phyloP scores from a whole-genome alignment of 1,284 basidiomycete genomes.

The Flammula alnicola region DNA sequence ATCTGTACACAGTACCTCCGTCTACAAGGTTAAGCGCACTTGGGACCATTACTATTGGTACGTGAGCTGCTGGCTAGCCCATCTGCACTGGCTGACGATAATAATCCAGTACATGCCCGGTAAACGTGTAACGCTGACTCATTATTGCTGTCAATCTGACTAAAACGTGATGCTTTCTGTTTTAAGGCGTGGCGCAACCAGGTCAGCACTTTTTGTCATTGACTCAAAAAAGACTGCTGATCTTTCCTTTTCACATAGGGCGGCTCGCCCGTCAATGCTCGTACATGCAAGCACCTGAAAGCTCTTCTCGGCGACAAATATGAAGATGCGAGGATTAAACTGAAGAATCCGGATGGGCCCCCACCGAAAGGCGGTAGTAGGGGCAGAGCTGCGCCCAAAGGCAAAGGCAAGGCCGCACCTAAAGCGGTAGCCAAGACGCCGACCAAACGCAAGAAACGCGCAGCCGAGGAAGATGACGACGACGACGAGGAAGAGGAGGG shows the following conservation, averaged over 20 bases:
- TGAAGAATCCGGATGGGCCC: constrained; percentile 51
- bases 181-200: constrained; percentile 59
- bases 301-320: constrained; percentile 62
- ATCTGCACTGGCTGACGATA: neutral
- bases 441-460: constrained; percentile 7
- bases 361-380: constrained; percentile 30
- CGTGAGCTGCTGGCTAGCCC: neutral
- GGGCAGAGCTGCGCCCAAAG: constrained; percentile 20
- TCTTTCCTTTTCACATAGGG: constrained; percentile 31
- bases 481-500: constrained; percentile 36
- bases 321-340: constrained; percentile 53
- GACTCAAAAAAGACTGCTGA: neutral
- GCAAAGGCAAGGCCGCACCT: constrained; percentile 21
- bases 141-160: constrained; percentile 8
- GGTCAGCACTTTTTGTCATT: constrained; percentile 28
- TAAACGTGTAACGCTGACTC: constrained; percentile 28
- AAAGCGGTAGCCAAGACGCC: constrained; percentile 15
- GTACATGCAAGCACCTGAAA: constrained; percentile 66
- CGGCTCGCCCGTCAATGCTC: constrained; percentile 53
- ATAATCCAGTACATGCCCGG: constrained; percentile 46
- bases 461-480: constrained; percentile 22
- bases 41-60: constrained; percentile 62
- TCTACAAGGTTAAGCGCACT: constrained; percentile 57
- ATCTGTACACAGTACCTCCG: constrained; percentile 39
- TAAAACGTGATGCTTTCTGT: constrained; percentile 4